A percentile compares a stretch with the other conserved stretches of the same genome.
Conservation (phyloP, 345 rosid genomes). For the Eucalyptus pauciflora region DNA sequence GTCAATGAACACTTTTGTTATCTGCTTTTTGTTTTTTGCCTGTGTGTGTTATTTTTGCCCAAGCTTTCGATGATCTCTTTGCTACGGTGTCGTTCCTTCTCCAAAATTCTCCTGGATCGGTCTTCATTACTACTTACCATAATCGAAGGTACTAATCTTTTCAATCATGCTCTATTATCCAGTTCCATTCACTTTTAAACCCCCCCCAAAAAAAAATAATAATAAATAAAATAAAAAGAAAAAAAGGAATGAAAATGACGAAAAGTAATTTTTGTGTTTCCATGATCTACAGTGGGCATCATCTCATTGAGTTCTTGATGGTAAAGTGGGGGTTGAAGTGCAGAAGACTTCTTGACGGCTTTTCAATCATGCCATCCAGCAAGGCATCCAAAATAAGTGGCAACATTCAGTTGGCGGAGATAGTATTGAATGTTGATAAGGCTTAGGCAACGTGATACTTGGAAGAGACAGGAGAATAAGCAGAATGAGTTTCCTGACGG, state of each 20-base stretch:
- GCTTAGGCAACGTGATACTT: conserved; percentile 4
- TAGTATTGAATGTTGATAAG: conserved; percentile 11
- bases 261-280: background rate
- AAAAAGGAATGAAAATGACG: too few relatives aligned
- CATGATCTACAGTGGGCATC: conserved; percentile 60
- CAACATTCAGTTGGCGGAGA: conserved; percentile 76
- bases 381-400: conserved; percentile 56
- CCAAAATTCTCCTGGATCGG: conserved; percentile 55
- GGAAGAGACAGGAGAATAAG: background rate
- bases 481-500: background rate
- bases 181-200: background rate
- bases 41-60: background rate
- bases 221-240: too few relatives aligned
- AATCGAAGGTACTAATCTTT: conserved; percentile 54
- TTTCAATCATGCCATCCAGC: conserved; percentile 65
- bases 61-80: conserved; percentile 86
- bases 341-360: conserved; percentile 62
- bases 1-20: background rate
- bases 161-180: background rate
- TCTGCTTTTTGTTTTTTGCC: background rate
- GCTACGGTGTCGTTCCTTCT: conserved; percentile 73
- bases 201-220: too few relatives aligned
- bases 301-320: conserved; percentile 86
- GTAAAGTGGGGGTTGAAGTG: conserved; percentile 82
- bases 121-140: conserved; percentile 82